A percentile compares a stretch with the other conserved stretches of the same genome.
Evolutionary conservation across 1,284 basidiomycete genomes (phyloP).

Genomic region (Microbotryomycetes sp.): DNA sequence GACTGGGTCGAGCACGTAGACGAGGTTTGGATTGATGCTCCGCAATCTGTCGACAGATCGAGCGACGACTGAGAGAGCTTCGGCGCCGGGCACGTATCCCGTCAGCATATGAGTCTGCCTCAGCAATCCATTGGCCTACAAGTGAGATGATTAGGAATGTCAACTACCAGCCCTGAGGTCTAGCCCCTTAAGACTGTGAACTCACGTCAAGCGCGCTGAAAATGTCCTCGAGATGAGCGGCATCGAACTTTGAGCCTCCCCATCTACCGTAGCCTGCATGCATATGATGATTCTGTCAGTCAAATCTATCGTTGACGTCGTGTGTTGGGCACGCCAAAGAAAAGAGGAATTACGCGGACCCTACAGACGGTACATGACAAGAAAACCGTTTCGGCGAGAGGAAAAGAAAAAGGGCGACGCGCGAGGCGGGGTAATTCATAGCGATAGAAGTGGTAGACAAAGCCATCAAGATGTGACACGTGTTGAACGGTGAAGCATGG

Average conservation of each 20-base stretch:
- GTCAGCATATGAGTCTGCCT: constrained; percentile 37
- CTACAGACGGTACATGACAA: neutral
- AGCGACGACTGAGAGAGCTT: constrained; percentile 63
- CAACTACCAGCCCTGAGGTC: neutral
- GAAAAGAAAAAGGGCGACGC: neutral
- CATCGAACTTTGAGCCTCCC: constrained; percentile 44
- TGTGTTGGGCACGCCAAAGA: neutral
- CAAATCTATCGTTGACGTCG: neutral
- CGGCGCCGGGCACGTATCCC: constrained; percentile 84
- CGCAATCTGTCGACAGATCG: constrained; percentile 59
- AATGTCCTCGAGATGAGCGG: constrained; percentile 41
- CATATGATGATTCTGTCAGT: neutral
- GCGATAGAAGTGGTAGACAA: neutral
- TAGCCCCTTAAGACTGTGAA: neutral
- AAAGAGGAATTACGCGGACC: constrained; percentile 25
- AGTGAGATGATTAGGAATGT: neutral
- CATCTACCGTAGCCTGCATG: constrained; percentile 42
- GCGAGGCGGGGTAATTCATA: constrained; percentile 4
- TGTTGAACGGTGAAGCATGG: neutral
- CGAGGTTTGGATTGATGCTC: constrained; percentile 51
- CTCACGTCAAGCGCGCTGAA: constrained; percentile 39
- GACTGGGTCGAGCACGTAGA: constrained; percentile 62
- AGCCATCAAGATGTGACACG: neutral
- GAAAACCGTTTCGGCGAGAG: neutral
- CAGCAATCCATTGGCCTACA: constrained; percentile 35